Evolutionary conservation across 257 asterid genomes (phyloP), one percentile per base, ranked within the genome.

Genomic region (Solanum infundibuliforme): DNA sequence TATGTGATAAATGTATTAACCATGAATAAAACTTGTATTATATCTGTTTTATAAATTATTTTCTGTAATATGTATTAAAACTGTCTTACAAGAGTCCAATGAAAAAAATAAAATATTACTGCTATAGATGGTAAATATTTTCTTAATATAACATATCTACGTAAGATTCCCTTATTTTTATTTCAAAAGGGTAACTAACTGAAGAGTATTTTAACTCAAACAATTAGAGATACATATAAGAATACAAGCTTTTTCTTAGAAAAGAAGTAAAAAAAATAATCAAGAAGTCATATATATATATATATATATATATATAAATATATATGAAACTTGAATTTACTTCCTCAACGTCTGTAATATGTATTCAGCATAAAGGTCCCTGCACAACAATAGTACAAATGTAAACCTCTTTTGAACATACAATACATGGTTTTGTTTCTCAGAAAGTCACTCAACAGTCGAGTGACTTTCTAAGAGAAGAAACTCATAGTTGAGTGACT

Each of bases 341-440:
- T 86, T 87, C 90, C 92, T 88, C 93, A 90, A 39, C 2, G 88
- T 83, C 46, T 86, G 88, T 43, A 91, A 66, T 68, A 91, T 91
- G 89, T 91, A 91, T 87, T 91, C 92, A 1, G 88, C 93, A 39
- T 91, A 90, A 69, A 91, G 92, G 86, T 91, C 92, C 92, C 93
- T 91, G 90, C 88, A 74, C 10, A 79, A 85, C 20, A 71, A 48
- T 5, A 85, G 38, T 27, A 20, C 46, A 71, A 23, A 72, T 16
- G 7, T 46, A 36, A 21, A 77, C 23, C 84, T 39, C 62, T 39
- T 39, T 14, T 14, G 38, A 79, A 43, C 14, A 27, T 77, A 52
- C 8, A 52, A 52, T 52, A 52, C 62, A 18, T 7, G 4, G 10
- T 16, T 52, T 18, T 8, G 3, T 52, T 52, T 52, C 23, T 18